These are phyloP conservation scores for Coemansia furcata DNA, from an alignment of 192 early-diverging fungal species.

Conservation along the genomic window DNA sequence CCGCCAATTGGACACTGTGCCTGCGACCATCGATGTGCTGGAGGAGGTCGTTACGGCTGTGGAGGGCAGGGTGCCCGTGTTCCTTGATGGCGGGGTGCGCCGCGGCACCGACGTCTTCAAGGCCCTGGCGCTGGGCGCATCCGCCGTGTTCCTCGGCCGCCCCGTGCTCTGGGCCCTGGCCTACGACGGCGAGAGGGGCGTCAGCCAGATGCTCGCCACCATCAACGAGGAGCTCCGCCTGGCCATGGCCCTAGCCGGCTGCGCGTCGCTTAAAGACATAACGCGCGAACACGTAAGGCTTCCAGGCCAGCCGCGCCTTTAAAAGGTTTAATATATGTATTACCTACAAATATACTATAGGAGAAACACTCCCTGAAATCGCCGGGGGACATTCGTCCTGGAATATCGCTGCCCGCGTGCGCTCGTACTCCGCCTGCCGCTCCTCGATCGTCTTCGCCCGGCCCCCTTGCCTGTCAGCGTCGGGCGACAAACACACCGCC, in stretches of 20 bases:
- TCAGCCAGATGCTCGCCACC: constrained; percentile 74
- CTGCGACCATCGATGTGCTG: constrained; percentile 81
- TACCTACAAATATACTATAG: not conserved
- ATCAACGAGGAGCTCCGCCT: constrained; percentile 84
- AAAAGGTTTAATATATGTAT: not conserved
- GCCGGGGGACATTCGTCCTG: constrained; percentile 6
- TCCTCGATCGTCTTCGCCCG: constrained; percentile 14
- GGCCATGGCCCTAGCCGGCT: constrained; percentile 75
- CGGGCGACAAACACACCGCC: too few species aligned
- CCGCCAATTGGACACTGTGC: constrained; percentile 82
- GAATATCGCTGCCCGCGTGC: constrained; percentile 34
- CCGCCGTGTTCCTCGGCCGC: constrained; percentile 62
- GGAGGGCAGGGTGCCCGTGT: constrained; percentile 68
- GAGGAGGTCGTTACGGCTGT: constrained; percentile 76
- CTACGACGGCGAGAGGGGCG: constrained; percentile 85
- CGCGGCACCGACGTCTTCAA: constrained; percentile 93
- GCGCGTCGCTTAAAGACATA: constrained; percentile 24
- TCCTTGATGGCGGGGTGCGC: constrained; percentile 90
- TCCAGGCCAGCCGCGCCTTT: constrained; percentile 10
- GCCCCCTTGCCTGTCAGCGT: too few species aligned
- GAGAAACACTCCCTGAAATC: not conserved
- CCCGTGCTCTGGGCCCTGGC: constrained; percentile 71
- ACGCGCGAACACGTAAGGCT: constrained; percentile 25
- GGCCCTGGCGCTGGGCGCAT: constrained; percentile 90
- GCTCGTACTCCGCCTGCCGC: constrained; percentile 36